Conservation (phyloP, 2,329 filamentous ascomycete genomes). For the Alternaria longipes region DNA sequence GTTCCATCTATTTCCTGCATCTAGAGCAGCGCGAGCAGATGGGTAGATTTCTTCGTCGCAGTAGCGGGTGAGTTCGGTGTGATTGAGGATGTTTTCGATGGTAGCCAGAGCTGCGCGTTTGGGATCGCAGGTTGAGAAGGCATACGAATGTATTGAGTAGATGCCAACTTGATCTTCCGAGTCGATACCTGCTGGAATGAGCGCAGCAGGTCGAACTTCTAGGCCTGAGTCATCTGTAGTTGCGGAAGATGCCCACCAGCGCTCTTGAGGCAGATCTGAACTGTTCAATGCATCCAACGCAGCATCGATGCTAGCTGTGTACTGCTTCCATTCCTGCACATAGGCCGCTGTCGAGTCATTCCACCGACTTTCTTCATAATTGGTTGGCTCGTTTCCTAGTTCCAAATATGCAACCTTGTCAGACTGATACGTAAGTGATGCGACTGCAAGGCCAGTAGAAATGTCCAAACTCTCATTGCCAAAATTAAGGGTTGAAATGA, state of each 20-base stretch:
- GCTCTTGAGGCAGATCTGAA: constrained; percentile 7
- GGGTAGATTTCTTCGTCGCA: constrained; percentile 22
- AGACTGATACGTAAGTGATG: constrained; percentile 15
- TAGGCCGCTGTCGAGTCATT: constrained; percentile 16
- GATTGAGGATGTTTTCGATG: constrained; percentile 23
- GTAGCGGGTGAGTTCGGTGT: constrained; percentile 21
- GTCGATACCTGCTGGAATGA: constrained; percentile 21
- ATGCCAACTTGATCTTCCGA: constrained; percentile 11
- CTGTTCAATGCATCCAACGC: constrained; percentile 7
- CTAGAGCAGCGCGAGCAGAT: constrained; percentile 16
- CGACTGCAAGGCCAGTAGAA: constrained; percentile 17
- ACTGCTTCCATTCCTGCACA: constrained; percentile 19
- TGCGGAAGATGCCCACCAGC: constrained; percentile 25
- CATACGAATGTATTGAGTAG: constrained; percentile 20
- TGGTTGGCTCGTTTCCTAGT: constrained; percentile 22
- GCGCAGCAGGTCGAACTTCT: constrained; percentile 16
- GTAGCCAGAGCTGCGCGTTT: constrained; percentile 11
- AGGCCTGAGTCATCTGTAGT: constrained; percentile 20
- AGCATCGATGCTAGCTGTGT: constrained; percentile 13
- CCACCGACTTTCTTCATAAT: constrained; percentile 16
- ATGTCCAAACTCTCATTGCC: constrained; percentile 20
- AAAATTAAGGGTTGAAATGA: constrained; percentile 23
- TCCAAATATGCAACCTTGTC: constrained; percentile 19
- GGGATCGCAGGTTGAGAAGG: constrained; percentile 18
- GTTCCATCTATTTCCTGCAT: constrained; percentile 12